phyloP scores from a whole-genome alignment of 192 early-diverging fungal genomes.

The Entomortierella chlamydospora region DNA sequence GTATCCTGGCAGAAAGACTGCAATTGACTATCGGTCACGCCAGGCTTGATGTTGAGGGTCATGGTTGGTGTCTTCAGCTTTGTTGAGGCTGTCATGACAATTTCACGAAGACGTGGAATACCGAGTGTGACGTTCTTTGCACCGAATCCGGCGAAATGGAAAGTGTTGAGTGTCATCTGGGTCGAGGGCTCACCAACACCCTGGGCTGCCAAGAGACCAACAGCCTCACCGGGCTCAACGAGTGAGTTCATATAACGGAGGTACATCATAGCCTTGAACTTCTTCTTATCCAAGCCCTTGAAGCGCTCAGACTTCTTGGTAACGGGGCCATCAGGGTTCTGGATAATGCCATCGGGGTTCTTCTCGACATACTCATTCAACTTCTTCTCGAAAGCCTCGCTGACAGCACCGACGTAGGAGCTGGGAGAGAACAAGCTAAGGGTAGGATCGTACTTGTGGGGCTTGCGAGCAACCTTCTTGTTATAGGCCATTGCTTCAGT shows the following conservation, averaged over 20 bases:
- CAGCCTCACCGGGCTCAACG: constrained; percentile 97
- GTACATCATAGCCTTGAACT: constrained; percentile 94
- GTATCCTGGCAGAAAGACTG: constrained; percentile 77
- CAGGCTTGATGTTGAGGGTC: constrained; percentile 80
- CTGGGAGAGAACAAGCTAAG: constrained; percentile 85
- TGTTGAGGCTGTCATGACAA: constrained; percentile 97
- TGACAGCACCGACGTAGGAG: constrained; percentile 87
- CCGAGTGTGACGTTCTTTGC: constrained; percentile 99
- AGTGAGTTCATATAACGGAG: constrained; percentile 95
- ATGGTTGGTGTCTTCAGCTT: constrained; percentile 94
- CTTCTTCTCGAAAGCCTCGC: constrained; percentile 83
- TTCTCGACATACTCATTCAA: constrained; percentile 78
- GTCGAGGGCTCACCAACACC: constrained; percentile 99
- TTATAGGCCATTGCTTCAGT: constrained; percentile 78
- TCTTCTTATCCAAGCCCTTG: constrained; percentile 64
- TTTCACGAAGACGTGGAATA: constrained; percentile 99
- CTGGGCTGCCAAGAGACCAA: constrained; percentile 97
- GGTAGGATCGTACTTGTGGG: constrained; percentile 79
- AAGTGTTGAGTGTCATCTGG: constrained; percentile 99
- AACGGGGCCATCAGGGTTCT: constrained; percentile 52
- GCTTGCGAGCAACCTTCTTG: constrained; percentile 83
- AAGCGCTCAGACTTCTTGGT: constrained; percentile 71
- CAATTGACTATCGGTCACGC: constrained; percentile 74
- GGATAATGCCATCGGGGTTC: constrained; percentile 78
- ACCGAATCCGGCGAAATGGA: constrained; percentile 96